phyloP scores from a whole-genome alignment of 2,329 filamentous ascomycete genomes.

The Ploettnerulaceae sp. region DNA sequence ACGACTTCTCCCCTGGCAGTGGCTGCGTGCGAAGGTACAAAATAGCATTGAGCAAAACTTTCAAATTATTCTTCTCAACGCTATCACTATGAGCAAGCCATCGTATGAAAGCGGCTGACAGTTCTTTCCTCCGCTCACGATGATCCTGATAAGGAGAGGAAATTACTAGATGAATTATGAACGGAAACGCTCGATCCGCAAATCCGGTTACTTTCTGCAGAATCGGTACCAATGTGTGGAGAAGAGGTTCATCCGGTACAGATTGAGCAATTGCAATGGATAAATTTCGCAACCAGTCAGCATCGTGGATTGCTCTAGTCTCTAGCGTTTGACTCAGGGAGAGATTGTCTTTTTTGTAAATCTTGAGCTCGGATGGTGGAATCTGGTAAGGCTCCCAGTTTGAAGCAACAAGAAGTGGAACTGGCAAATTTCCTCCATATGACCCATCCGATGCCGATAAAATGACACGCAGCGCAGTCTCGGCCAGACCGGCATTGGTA shows the following conservation, averaged over 20 bases:
- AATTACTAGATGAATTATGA: conserved; percentile 78
- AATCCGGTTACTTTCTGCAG: conserved; percentile 63
- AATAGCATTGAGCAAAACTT: conserved; percentile 70
- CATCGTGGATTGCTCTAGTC: conserved; percentile 38
- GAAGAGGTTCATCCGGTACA: conserved; percentile 58
- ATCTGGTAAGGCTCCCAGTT: conserved; percentile 52
- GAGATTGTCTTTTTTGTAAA: conserved; percentile 8
- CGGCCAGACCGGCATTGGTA: conserved; percentile 52
- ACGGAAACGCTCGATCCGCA: conserved; percentile 72
- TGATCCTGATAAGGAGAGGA: conserved; percentile 60
- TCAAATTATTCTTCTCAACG: conserved; percentile 55
- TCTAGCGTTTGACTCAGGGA: conserved; percentile 16
- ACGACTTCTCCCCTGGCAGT: conserved; percentile 68
- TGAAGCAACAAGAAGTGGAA: conserved; percentile 49
- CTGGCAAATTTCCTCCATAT: conserved; percentile 47
- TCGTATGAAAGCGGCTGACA: conserved; percentile 61
- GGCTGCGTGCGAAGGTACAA: conserved; percentile 84
- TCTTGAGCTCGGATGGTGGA: conserved; percentile 46
- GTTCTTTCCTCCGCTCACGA: conserved; percentile 50
- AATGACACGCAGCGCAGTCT: conserved; percentile 53
- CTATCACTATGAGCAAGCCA: conserved; percentile 53
- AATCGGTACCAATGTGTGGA: conserved; percentile 63
- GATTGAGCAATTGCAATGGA: conserved; percentile 56
- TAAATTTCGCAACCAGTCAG: conserved; percentile 58
- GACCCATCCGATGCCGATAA: conserved; percentile 45